These are phyloP conservation scores for Umbelopsis ramanniana DNA, from an alignment of 192 early-diverging fungal genomes.

Conservation along the genomic window DNA sequence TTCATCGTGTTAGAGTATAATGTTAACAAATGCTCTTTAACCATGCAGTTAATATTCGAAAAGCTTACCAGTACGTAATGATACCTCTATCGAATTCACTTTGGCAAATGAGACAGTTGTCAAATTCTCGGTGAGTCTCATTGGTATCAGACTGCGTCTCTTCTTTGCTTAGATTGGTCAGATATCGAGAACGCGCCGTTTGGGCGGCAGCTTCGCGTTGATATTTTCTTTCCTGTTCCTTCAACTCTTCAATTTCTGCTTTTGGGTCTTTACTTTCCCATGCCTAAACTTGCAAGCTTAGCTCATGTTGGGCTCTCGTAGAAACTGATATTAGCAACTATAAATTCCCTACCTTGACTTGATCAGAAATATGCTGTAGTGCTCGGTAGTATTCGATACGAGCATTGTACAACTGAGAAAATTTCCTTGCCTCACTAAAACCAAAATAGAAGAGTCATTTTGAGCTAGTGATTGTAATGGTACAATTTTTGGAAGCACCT, in stretches of 20 bases:
- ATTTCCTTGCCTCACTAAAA: constrained; percentile 29
- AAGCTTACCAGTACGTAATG: constrained; percentile 27
- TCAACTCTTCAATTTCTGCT: neutral
- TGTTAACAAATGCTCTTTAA: neutral
- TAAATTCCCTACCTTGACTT: constrained; percentile 27
- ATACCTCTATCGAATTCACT: constrained; percentile 23
- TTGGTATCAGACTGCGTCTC: neutral
- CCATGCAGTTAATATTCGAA: too few species aligned
- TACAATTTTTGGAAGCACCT: neutral
- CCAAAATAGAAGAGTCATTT: neutral
- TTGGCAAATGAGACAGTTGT: constrained; percentile 24
- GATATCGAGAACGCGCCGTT: constrained; percentile 17
- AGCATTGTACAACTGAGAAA: constrained; percentile 25
- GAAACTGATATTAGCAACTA: neutral
- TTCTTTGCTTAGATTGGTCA: constrained; percentile 19
- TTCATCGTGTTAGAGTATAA: neutral
- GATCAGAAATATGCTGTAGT: constrained; percentile 48
- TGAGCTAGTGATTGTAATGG: neutral
- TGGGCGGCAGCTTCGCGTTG: neutral
- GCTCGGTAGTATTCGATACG: constrained; percentile 49
- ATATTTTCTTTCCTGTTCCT: constrained; percentile 4
- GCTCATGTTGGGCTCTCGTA: neutral
- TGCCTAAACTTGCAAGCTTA: neutral
- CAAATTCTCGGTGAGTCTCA: neutral
- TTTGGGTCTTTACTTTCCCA: constrained; percentile 11